These are phyloP conservation scores for Gymnopilus dilepis DNA, from an alignment of 768 basidiomycete genomes.

Conservation along the genomic window DNA sequence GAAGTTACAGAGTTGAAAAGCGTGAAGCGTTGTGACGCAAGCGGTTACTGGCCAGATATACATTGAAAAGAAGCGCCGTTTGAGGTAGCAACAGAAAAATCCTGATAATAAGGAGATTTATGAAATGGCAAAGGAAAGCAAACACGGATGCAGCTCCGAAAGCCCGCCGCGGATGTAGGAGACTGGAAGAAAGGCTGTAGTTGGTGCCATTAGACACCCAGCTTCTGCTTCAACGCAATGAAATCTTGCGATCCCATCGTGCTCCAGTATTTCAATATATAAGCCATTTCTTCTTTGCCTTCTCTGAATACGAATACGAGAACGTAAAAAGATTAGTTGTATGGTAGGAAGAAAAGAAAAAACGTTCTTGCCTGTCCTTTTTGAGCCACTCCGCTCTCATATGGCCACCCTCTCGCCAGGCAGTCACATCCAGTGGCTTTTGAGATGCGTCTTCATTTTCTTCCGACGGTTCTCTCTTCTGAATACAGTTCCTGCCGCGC, in stretches of 20 bases:
- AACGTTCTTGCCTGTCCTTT: constrained; percentile 52
- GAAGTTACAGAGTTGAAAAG: background rate
- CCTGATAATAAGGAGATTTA: background rate
- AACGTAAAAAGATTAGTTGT: constrained; percentile 20
- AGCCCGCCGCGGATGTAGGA: constrained; percentile 1
- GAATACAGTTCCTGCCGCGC: constrained; percentile 38
- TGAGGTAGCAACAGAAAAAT: background rate
- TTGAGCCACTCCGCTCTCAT: constrained; percentile 61
- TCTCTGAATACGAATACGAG: constrained; percentile 44
- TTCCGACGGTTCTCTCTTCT: constrained; percentile 45
- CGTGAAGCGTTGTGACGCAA: background rate
- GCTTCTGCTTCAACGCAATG: constrained; percentile 54
- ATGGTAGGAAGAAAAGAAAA: constrained; percentile 11
- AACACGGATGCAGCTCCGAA: background rate
- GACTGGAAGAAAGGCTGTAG: background rate
- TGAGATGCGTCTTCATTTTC: constrained; percentile 36
- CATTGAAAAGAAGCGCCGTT: background rate
- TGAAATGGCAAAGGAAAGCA: too few relatives aligned
- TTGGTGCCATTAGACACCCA: constrained; percentile 47
- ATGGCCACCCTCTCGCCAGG: constrained; percentile 59
- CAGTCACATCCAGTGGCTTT: constrained; percentile 39
- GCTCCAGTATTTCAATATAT: constrained; percentile 53
- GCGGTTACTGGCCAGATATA: background rate
- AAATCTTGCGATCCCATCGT: constrained; percentile 57
- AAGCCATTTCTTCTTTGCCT: constrained; percentile 61